Conservation (phyloP, 2,329 filamentous ascomycete species). For the Cryphonectria carpinicola region DNA sequence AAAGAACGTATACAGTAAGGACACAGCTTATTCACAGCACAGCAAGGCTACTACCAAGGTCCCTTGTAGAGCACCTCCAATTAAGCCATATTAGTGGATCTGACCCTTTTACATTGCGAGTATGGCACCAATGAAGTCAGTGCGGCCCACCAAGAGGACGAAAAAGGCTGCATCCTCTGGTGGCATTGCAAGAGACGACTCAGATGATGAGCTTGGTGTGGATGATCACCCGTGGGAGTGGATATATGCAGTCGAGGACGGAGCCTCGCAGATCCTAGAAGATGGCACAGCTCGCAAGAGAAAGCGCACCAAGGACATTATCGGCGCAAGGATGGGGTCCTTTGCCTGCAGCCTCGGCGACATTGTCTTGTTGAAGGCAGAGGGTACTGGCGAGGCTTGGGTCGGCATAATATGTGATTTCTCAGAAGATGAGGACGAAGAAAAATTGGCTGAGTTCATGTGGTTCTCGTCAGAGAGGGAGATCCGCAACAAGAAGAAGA, state of each 20-base stretch:
- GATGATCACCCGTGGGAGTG: constrained; percentile 79
- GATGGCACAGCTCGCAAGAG: constrained; percentile 38
- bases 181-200: constrained; percentile 72
- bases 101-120: not conserved
- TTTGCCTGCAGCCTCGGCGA: constrained; percentile 86
- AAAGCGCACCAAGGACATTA: constrained; percentile 56
- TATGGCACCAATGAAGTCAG: constrained; percentile 19
- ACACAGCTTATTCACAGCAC: not conserved
- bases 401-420: constrained; percentile 88
- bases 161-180: constrained; percentile 45
- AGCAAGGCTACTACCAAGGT: too few relatives aligned
- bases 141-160: constrained; percentile 21
- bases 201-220: constrained; percentile 81
- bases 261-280: constrained; percentile 20
- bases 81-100: too few relatives aligned
- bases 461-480: constrained; percentile 96
- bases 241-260: constrained; percentile 61
- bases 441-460: constrained; percentile 86
- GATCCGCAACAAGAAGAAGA: constrained; percentile 81
- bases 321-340: constrained; percentile 80
- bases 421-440: constrained; percentile 70
- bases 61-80: not conserved
- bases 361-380: constrained; percentile 82
- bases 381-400: constrained; percentile 87
- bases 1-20: not conserved